Evolutionary conservation across 73 alveolate genomes (phyloP), one percentile per base, ranked within the genome.

Genomic region (Paramecium caudatum): DNA sequence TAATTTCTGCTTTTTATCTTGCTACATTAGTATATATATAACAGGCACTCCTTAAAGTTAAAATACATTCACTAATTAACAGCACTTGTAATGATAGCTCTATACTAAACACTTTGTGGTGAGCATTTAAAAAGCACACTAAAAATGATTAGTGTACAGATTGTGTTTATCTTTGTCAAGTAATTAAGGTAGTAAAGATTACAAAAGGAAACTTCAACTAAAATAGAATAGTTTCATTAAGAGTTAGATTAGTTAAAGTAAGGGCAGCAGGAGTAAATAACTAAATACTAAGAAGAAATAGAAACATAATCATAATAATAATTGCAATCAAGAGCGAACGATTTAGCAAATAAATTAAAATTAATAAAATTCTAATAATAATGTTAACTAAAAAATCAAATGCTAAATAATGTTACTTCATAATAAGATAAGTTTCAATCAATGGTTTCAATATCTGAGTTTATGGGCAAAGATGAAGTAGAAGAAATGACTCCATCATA

Each of bases 281-380:
- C 27, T 13, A 65, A 33, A 65, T 33, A 33, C 34, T 36, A 65
- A 65, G 83, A 65, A n/a, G 83, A 65, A 13, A 65, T 65, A 2
- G 83, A 65, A 25, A 25, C 50, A 33, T 32, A 65, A 65, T 65
- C 83, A 13, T 16, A 65, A 13, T 10, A 25, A 43, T 7, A 65
- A 65, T 16, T 65, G 15, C 16, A 30, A 74, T 39, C 88, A 9
- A 36, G 88, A 13, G 88, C 88, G 1, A 74, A 74, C 43, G 88
- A 74, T 5, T 12, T 74, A 74, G 43, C 43, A 0, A 74, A 74
- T 37, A 74, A 74, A 74, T 45, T 74, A 74, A 74, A 37, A 45
- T 43, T 74, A 36, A 36, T 74, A 4, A 74, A 74, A 45, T 74
- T 27, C 19, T 34, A 37, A 9, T 19, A 41, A 16, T 43, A 27